A percentile compares a stretch with the other conserved stretches of the same genome.
phyloP scores from a whole-genome alignment of 2,329 filamentous ascomycete genomes.

The Colletotrichum tropicale region DNA sequence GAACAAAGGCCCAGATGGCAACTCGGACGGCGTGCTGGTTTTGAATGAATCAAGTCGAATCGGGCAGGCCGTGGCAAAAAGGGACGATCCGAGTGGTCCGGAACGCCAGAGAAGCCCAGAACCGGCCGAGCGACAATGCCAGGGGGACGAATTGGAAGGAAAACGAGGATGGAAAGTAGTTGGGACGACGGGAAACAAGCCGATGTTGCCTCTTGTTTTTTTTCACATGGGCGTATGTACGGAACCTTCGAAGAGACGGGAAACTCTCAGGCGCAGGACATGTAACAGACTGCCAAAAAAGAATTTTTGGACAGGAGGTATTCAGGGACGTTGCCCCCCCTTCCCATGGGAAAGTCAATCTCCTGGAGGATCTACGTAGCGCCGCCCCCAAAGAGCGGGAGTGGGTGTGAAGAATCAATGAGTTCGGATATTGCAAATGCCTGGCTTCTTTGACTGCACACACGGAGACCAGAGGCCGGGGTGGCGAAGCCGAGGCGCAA shows the following conservation, averaged over 20 bases:
- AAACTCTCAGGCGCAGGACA: neutral
- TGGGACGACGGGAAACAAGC: neutral
- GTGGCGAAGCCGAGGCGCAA: constrained; percentile 17
- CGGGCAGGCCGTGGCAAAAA: constrained; percentile 25
- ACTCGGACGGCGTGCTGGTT: neutral
- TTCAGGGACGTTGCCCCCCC: neutral
- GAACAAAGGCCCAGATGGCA: constrained; percentile 4
- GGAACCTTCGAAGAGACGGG: neutral
- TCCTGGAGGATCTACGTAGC: neutral
- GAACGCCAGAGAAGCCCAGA: constrained; percentile 1
- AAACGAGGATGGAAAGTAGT: neutral
- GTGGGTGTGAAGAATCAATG: neutral
- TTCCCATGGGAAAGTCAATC: constrained; percentile 15
- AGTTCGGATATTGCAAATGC: neutral
- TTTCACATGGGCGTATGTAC: neutral
- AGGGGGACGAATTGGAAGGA: too few species aligned
- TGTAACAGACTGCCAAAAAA: neutral
- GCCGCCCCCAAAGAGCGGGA: neutral
- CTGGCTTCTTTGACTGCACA: neutral
- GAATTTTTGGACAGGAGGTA: neutral
- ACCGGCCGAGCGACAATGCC: neutral
- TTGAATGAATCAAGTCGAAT: constrained; percentile 15
- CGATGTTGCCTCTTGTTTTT: neutral
- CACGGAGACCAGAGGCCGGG: neutral
- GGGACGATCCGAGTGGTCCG: constrained; percentile 23